Evolutionary conservation across 2,329 filamentous ascomycete genomes (phyloP).

Genomic region (Teratosphaeriaceae sp.): DNA sequence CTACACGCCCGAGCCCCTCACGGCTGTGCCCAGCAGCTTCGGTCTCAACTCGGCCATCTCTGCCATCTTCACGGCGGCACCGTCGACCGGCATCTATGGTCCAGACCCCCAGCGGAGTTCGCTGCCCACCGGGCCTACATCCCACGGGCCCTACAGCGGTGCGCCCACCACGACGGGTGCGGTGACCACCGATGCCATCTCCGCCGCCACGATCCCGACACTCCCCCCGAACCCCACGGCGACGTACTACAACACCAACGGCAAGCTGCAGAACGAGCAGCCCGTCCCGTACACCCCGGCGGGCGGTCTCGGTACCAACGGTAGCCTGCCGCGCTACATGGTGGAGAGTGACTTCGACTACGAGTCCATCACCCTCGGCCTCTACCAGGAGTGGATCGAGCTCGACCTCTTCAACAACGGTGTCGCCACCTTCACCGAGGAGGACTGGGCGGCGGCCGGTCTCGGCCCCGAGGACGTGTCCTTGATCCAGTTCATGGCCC

Average conservation of each 20-base stretch:
- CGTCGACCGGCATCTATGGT: slow-evolving; percentile 26
- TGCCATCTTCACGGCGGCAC: slow-evolving; percentile 29
- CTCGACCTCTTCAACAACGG: slow-evolving; percentile 76
- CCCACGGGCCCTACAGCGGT: slow-evolving; percentile 63
- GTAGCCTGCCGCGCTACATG: slow-evolving; percentile 67
- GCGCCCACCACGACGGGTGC: slow-evolving; percentile 64
- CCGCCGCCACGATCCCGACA: slow-evolving; percentile 50
- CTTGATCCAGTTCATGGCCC: slow-evolving; percentile 68
- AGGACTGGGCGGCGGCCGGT: slow-evolving; percentile 63
- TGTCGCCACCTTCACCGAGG: slow-evolving; percentile 59
- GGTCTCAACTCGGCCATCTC: slow-evolving; percentile 38
- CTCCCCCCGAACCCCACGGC: slow-evolving; percentile 54
- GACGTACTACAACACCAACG: slow-evolving; percentile 65
- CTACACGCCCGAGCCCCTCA: slow-evolving; percentile 28
- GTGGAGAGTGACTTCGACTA: slow-evolving; percentile 79
- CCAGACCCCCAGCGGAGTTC: slow-evolving; percentile 42
- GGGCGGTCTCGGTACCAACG: slow-evolving; percentile 69
- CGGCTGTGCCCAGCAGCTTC: slow-evolving; percentile 35
- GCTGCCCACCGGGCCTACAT: slow-evolving; percentile 52
- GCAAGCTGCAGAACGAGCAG: slow-evolving; percentile 58
- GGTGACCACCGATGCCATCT: slow-evolving; percentile 51
- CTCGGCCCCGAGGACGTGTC: slow-evolving; percentile 62
- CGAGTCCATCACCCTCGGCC: slow-evolving; percentile 64
- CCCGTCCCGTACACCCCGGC: slow-evolving; percentile 66
- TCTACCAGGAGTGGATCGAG: slow-evolving; percentile 83